Base-by-base conservation (phyloP, 768 basidiomycete genomes). In the Pisolithus marmoratus region DNA sequence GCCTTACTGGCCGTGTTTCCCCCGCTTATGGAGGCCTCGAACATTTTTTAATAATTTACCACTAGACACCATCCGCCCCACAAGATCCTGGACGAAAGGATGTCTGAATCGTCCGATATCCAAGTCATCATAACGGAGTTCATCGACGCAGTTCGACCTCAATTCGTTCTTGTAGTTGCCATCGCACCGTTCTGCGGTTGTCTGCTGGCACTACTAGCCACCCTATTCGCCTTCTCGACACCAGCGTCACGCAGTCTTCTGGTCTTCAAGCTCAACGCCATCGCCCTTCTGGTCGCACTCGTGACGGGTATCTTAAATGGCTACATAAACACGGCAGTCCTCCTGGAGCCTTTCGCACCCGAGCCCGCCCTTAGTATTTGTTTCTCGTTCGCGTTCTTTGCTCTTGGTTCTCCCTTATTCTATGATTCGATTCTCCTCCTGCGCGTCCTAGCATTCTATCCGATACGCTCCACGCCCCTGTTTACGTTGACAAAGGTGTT, bases 391-490 rank as follows among this genome's bases (percentile, higher is more conserved):
- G 43, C 43, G 27, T 27, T 45, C 24, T 45, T 45, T 29, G 26
- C 43, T 5, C 24, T 45, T 8, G 11, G 24, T 15, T 29, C 43
- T 19, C 43, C 43, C 14, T 19, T 45, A 17, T 45, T 45, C 6
- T 45, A 45, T 45, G 73, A 75, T 52, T 65, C 62, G 14, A 67
- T 75, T 37, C 67, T 75, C 8, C 41, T 72, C n/a, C 58, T 73
- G 45, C 64, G 73, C 1, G 62, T 75, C 11, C 51, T 65, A 24
- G 66, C 69, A 3, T 66, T 75, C 7, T 74, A 66, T 50, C 71
- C 72, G 1, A 55, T 58, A 1, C 48, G 47, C 3, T 37, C 48
- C 2, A 63, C 64, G 0, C 51, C 63, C 2, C 52, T 23, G 43
- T 43, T 34, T 6, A 57, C 42, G 1, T 40, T 63, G 7, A 19